A percentile compares a stretch with the other conserved stretches of the same genome.
phyloP scores from a whole-genome alignment of 2,329 filamentous ascomycete genomes.

The Diaporthe caulivora region DNA sequence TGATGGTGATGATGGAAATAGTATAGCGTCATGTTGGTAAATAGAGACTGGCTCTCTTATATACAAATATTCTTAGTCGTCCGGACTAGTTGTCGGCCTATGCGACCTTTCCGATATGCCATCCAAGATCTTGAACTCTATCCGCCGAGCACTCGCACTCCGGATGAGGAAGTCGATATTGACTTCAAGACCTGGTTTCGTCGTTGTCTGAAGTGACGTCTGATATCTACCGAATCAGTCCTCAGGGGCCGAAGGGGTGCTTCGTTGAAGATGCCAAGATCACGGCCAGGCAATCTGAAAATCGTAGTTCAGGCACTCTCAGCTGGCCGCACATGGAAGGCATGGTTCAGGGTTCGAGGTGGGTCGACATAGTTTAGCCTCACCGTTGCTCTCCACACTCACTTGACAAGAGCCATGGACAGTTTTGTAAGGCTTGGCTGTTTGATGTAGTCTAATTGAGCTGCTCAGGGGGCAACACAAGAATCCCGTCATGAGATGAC shows the following conservation, averaged over 20 bases:
- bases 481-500: neutral
- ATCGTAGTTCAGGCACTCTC: neutral
- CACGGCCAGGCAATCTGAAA: conserved; percentile 13
- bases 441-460: conserved; percentile 16
- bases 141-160: neutral
- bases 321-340: conserved; percentile 5
- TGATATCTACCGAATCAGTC: conserved; percentile 19
- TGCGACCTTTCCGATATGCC: conserved; percentile 3
- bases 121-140: conserved; percentile 7
- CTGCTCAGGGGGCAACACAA: neutral
- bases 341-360: conserved; percentile 9
- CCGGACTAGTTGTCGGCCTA: neutral
- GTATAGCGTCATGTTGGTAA: neutral
- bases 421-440: conserved; percentile 15
- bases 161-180: conserved; percentile 11
- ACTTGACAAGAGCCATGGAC: neutral
- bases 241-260: conserved; percentile 18
- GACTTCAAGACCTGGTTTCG: conserved; percentile 27
- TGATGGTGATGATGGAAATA: conserved; percentile 1
- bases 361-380: neutral
- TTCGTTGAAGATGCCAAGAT: conserved; percentile 20
- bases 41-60: neutral
- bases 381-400: neutral
- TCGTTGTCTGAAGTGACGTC: conserved; percentile 31
- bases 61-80: neutral